phyloP scores from a whole-genome alignment of 371 early-diverging fungal species.

The Syncephalis plumigaleata region DNA sequence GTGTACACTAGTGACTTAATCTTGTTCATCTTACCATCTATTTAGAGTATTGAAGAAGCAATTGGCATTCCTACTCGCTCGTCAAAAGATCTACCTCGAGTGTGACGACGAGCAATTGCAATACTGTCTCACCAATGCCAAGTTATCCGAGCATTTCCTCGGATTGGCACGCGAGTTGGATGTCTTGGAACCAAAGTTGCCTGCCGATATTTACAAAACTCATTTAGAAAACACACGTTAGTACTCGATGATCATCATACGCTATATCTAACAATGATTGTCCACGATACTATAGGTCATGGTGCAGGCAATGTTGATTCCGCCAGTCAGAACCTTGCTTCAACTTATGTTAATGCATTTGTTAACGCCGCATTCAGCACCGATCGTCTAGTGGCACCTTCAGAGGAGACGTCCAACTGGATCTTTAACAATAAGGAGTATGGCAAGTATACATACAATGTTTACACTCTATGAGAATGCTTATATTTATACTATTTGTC shows the following conservation, averaged over 20 bases:
- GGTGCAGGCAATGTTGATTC: conserved; percentile 59
- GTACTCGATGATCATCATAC: too few relatives aligned
- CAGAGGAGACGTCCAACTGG: conserved; percentile 66
- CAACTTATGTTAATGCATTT: conserved; percentile 95
- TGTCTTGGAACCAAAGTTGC: conserved; percentile 86
- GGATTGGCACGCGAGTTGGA: conserved; percentile 83
- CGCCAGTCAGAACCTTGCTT: conserved; percentile 87
- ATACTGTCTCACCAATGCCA: conserved; percentile 75
- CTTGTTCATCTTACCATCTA: neutral
- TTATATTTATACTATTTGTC: neutral
- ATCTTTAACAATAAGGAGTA: conserved; percentile 94
- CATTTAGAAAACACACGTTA: conserved; percentile 79
- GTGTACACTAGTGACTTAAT: too few relatives aligned
- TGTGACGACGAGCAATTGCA: conserved; percentile 64
- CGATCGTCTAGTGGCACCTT: conserved; percentile 77
- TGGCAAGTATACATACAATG: conserved; percentile 18
- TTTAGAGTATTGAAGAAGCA: conserved; percentile 67
- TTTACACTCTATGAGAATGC: neutral
- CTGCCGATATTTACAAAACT: conserved; percentile 94
- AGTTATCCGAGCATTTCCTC: conserved; percentile 70
- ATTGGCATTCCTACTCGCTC: conserved; percentile 80
- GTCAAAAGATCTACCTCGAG: conserved; percentile 71
- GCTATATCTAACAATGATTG: neutral
- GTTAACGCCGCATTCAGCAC: conserved; percentile 91
- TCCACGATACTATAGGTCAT: conserved; percentile 10